phyloP scores from a whole-genome alignment of 2,329 filamentous ascomycete species.

The Penicillium hesseltinei region DNA sequence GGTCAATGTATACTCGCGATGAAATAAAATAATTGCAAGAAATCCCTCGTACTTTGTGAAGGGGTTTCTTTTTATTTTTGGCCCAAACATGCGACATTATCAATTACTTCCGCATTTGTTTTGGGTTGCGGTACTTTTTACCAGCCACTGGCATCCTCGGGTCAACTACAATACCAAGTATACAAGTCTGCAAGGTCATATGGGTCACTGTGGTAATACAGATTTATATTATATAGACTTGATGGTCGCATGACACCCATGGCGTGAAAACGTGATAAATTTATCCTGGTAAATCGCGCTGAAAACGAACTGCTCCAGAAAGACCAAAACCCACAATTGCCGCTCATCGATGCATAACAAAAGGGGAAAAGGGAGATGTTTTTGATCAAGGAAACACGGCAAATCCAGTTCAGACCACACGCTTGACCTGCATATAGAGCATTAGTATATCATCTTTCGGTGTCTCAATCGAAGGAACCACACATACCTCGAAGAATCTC shows the following conservation, averaged over 20 bases:
- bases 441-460: constrained; percentile 5
- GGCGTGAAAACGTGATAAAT: constrained; percentile 16
- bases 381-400: neutral
- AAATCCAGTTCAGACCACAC: constrained; percentile 42
- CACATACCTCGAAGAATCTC: constrained; percentile 82
- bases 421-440: constrained; percentile 42
- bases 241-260: constrained; percentile 21
- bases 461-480: neutral
- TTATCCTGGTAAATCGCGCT: constrained; percentile 10
- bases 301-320: constrained; percentile 8
- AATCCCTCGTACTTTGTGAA: neutral
- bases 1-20: neutral
- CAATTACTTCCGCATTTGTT: neutral
- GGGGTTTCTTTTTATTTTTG: neutral
- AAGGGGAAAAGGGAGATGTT: neutral
- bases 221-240: constrained; percentile 22
- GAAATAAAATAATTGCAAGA: neutral
- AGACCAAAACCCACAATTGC: constrained; percentile 16
- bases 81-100: neutral
- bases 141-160: neutral
- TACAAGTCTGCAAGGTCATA: neutral
- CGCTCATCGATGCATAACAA: constrained; percentile 4
- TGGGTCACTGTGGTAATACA: constrained; percentile 15
- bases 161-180: neutral
- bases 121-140: neutral